phyloP scores from a whole-genome alignment of 1,139 yeast genomes.

The Suhomyces anneliseae region DNA sequence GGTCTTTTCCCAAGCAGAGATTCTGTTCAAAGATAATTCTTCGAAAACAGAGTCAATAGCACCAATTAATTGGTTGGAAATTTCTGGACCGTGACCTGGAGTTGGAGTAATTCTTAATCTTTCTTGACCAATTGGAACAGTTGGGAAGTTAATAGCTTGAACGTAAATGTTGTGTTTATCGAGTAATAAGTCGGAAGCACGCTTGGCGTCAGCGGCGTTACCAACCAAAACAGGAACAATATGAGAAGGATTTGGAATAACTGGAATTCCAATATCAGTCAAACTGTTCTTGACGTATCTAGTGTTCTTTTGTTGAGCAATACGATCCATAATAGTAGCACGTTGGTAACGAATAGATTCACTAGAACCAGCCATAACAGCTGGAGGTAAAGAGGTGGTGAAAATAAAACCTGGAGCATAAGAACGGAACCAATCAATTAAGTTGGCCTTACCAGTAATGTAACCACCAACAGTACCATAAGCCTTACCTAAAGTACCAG shows the following conservation, averaged over 20 bases:
- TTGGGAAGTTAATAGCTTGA: slow-evolving; percentile 97
- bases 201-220: slow-evolving; percentile 88
- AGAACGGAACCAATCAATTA: slow-evolving; percentile 94
- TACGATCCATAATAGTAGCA: slow-evolving; percentile 72
- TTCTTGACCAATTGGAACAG: slow-evolving; percentile 95
- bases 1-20: slow-evolving; percentile 68
- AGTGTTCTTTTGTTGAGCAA: slow-evolving; percentile 82
- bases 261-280: slow-evolving; percentile 79
- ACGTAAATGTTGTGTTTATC: slow-evolving; percentile 86
- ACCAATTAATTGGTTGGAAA: slow-evolving; percentile 70
- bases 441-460: slow-evolving; percentile 80
- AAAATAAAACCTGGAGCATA: slow-evolving; percentile 97
- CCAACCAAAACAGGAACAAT: slow-evolving; percentile 95
- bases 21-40: slow-evolving; percentile 72
- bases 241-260: slow-evolving; percentile 96
- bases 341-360: slow-evolving; percentile 87
- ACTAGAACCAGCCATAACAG: slow-evolving; percentile 95
- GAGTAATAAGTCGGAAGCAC: slow-evolving; percentile 85
- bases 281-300: slow-evolving; percentile 78
- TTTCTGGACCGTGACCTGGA: slow-evolving; percentile 85
- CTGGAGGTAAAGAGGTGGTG: slow-evolving; percentile 94
- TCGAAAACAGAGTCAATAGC: slow-evolving; percentile 82
- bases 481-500: slow-evolving; percentile 97
- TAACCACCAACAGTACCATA: slow-evolving; percentile 98
- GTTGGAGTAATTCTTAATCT: slow-evolving; percentile 96